Percentiles rank a stretch among this genome's conserved stretches.
Evolutionary conservation across 768 basidiomycete species (phyloP).

Genomic region (Boletus vermiculosoides): DNA sequence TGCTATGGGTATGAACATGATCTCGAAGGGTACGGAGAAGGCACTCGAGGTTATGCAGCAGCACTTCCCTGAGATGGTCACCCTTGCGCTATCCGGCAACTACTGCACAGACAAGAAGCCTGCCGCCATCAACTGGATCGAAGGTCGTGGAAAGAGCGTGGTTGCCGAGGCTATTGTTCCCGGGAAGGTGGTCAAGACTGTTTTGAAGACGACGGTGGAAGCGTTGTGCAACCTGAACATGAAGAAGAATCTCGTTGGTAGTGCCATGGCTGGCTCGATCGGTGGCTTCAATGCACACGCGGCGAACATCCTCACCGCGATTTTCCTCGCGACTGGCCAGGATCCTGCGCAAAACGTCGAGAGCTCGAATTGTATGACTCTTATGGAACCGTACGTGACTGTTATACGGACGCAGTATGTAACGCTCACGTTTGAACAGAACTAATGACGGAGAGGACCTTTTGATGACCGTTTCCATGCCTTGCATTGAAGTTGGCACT

Average conservation of each 20-base stretch:
- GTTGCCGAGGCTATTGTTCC: conserved; percentile 95
- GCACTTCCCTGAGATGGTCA: conserved; percentile 87
- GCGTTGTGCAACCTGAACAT: conserved; percentile 86
- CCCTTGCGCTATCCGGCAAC: conserved; percentile 91
- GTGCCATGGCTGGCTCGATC: conserved; percentile 97
- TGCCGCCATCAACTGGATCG: conserved; percentile 99
- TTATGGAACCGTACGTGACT: conserved; percentile 89
- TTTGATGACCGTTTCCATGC: conserved; percentile 93
- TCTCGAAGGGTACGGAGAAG: conserved; percentile 96
- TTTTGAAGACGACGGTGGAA: conserved; percentile 94
- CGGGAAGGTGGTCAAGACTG: conserved; percentile 80
- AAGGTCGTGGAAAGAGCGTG: conserved; percentile 96
- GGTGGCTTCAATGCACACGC: conserved; percentile 99
- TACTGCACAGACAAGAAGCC: conserved; percentile 99
- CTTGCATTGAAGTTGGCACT: conserved; percentile 98
- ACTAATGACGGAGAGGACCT: conserved; percentile 88
- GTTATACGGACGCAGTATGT: conserved; percentile 1
- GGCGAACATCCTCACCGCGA: conserved; percentile 92
- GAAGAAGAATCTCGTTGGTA: conserved; percentile 97
- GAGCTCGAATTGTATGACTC: conserved; percentile 96
- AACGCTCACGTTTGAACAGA: conserved; percentile 38
- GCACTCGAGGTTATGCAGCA: conserved; percentile 77
- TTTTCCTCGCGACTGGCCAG: conserved; percentile 96
- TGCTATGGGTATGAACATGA: conserved; percentile 99
- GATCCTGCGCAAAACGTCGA: conserved; percentile 99